Conservation (phyloP, 345 rosid genomes). For the Cochlearia excelsa region DNA sequence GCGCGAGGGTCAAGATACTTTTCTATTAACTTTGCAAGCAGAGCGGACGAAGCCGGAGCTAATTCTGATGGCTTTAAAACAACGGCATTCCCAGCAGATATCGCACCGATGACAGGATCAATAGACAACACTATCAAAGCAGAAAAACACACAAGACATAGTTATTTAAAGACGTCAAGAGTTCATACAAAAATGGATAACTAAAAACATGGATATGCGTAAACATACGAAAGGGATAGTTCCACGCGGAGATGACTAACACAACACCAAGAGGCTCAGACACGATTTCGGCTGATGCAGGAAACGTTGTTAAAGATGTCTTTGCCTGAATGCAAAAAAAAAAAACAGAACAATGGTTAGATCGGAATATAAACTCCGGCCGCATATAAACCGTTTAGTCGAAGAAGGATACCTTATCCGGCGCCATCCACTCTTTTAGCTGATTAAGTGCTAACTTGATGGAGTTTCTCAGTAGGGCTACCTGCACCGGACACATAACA, state of each 20-base stretch:
- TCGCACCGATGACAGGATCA: constrained; percentile 93
- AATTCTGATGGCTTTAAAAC: constrained; percentile 94
- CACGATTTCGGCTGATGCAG: constrained; percentile 87
- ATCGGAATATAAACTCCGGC: no score
- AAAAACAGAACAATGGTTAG: neutral
- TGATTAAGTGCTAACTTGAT: constrained; percentile 59
- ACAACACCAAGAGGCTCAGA: constrained; percentile 94
- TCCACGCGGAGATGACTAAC: constrained; percentile 91
- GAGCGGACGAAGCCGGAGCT: constrained; percentile 69
- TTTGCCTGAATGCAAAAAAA: constrained; percentile 51
- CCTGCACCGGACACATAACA: constrained; percentile 43
- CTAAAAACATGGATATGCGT: neutral
- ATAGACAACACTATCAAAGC: constrained; percentile 65
- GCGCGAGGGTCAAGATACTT: constrained; percentile 66
- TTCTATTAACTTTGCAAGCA: constrained; percentile 60
- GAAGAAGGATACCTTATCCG: constrained; percentile 55
- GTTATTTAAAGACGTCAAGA: neutral
- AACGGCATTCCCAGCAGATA: constrained; percentile 87
- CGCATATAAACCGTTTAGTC: no score
- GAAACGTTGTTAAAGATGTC: constrained; percentile 73
- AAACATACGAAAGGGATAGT: constrained; percentile 79
- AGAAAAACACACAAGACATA: neutral
- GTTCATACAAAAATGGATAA: neutral
- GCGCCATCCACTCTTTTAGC: constrained; percentile 71
- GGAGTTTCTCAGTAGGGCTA: constrained; percentile 55